phyloP scores from a whole-genome alignment of 2,329 filamentous ascomycete genomes.

The Drechslerella stenobrocha region DNA sequence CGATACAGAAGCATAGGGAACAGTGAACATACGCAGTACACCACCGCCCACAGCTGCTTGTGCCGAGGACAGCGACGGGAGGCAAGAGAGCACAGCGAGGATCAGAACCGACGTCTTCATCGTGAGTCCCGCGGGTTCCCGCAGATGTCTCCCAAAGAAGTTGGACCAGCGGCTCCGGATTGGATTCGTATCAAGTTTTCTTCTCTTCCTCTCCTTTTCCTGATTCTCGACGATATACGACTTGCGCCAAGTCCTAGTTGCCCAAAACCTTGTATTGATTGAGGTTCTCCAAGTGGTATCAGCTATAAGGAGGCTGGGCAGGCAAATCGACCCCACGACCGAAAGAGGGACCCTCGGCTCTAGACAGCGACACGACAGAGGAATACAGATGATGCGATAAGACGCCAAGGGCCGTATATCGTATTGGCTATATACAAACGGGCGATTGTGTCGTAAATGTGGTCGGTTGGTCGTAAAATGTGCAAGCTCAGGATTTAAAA shows the following conservation, averaged over 20 bases:
- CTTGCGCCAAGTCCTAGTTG: not conserved
- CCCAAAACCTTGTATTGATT: not conserved
- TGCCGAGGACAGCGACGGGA: constrained; percentile 29
- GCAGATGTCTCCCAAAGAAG: not conserved
- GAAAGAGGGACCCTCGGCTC: not conserved
- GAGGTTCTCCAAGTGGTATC: not conserved
- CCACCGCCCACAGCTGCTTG: constrained; percentile 43
- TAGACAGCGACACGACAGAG: no score
- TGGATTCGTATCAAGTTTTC: no score
- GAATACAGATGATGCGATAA: not conserved
- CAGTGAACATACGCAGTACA: constrained; percentile 30
- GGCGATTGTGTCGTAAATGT: no score
- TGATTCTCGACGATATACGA: no score
- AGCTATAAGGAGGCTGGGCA: not conserved
- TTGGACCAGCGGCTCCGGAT: not conserved
- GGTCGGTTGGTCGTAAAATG: not conserved
- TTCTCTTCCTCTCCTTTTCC: no score
- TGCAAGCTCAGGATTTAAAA: not conserved
- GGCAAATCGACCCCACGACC: not conserved
- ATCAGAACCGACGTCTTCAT: constrained; percentile 28
- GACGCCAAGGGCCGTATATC: no score
- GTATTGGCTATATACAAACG: constrained; percentile 1
- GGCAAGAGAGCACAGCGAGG: constrained; percentile 12
- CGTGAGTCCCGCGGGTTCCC: not conserved
- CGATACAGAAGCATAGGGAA: not conserved